phyloP scores from a whole-genome alignment of 306 rosid genomes.

The Alnus rubra region DNA sequence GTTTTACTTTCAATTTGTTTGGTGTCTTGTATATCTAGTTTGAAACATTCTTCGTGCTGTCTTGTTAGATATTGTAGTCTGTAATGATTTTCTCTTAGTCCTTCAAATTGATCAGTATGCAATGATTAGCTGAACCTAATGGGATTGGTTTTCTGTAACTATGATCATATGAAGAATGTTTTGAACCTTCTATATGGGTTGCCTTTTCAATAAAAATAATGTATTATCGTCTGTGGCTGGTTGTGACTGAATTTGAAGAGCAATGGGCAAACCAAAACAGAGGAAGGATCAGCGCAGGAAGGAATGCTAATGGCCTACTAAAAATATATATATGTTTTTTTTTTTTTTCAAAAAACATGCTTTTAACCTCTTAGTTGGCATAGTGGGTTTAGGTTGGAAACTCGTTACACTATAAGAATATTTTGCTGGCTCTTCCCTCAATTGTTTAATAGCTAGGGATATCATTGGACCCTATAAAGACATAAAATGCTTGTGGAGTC shows the following conservation, averaged over 20 bases:
- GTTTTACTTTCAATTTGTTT: not conserved
- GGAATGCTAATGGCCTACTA: too few species aligned
- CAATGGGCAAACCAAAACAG: conserved; percentile 61
- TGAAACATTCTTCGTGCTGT: not conserved
- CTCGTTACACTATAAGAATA: too few species aligned
- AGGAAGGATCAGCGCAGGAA: too few species aligned
- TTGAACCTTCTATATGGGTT: conserved; percentile 5
- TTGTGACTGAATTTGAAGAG: conserved; percentile 75
- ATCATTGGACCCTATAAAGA: too few species aligned
- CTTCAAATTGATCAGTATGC: not conserved
- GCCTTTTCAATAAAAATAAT: conserved; percentile 1
- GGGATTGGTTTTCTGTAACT: not conserved
- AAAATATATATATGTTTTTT: too few species aligned
- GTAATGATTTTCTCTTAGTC: not conserved
- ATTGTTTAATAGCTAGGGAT: too few species aligned
- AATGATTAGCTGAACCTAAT: not conserved
- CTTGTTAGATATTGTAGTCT: conserved; percentile 15
- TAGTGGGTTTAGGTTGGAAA: too few species aligned
- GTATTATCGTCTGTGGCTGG: conserved; percentile 49
- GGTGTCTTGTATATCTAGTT: not conserved
- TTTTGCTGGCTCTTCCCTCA: too few species aligned
- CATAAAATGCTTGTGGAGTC: too few species aligned
- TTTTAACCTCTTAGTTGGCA: too few species aligned
- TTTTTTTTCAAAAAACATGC: not conserved
- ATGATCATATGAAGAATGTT: not conserved